These are phyloP conservation scores for Sclerotinia sclerotiorum DNA, from an alignment of 2,329 filamentous ascomycete genomes.

Conservation along the genomic window DNA sequence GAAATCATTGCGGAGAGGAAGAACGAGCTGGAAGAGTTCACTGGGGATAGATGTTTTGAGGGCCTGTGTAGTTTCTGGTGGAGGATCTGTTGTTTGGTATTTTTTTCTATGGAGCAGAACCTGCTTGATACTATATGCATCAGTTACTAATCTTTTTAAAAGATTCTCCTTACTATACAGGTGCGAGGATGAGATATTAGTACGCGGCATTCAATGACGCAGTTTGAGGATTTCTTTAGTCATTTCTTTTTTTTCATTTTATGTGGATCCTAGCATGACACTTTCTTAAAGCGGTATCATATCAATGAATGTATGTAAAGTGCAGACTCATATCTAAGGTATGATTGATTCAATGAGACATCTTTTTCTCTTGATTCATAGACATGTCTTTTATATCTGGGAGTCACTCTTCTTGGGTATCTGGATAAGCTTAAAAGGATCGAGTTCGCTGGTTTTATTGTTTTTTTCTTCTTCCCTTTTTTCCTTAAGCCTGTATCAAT, in stretches of 20 bases:
- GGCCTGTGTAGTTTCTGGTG: background rate
- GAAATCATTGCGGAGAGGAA: background rate
- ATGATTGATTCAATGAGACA: background rate
- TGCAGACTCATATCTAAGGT: background rate
- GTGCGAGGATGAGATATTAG: background rate
- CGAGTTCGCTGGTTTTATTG: background rate
- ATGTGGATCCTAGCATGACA: background rate
- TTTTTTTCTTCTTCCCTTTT: no score
- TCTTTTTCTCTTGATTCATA: background rate
- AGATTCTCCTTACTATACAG: background rate
- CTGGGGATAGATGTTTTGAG: background rate
- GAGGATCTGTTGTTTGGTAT: background rate
- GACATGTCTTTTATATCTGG: background rate
- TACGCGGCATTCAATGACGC: background rate
- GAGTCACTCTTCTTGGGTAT: background rate
- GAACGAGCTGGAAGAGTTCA: background rate
- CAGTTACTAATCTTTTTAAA: background rate
- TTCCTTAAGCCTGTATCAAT: no score
- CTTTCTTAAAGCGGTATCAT: no score
- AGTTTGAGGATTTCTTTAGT: background rate
- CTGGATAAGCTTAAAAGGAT: background rate
- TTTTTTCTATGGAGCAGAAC: background rate
- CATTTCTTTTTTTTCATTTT: background rate
- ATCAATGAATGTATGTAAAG: background rate
- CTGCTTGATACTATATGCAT: background rate